Evolutionary conservation across 1,284 basidiomycete genomes (phyloP).

Genomic region (Polyporus tsugae): DNA sequence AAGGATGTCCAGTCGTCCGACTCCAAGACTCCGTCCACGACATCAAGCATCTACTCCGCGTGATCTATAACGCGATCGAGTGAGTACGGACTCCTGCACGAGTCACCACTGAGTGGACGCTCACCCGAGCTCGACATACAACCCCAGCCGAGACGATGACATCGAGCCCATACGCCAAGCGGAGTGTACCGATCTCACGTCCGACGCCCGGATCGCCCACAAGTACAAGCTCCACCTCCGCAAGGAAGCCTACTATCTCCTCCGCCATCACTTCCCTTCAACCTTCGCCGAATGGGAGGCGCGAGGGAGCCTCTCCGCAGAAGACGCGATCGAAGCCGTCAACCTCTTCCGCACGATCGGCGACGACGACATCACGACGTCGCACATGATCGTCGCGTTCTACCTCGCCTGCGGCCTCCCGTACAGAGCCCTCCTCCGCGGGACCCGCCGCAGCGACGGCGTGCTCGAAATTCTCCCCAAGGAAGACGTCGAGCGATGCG

Average conservation of each 20-base stretch:
- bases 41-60: conserved; percentile 1
- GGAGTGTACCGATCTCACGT: not conserved
- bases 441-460: not conserved
- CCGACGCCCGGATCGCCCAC: not conserved
- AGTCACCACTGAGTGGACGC: too few relatives aligned
- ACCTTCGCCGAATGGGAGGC: conserved; percentile 1
- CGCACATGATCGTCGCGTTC: conserved; percentile 2
- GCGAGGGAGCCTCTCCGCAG: not conserved
- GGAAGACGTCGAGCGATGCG: conserved; percentile 3
- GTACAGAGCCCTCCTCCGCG: not conserved
- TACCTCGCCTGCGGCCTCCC: conserved; percentile 3
- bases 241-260: not conserved
- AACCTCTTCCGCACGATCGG: conserved; percentile 11
- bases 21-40: conserved; percentile 5
- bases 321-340: conserved; percentile 5
- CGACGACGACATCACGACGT: conserved; percentile 3
- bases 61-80: conserved; percentile 1
- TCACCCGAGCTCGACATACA: not conserved
- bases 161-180: not conserved
- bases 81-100: not conserved
- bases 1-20: not conserved
- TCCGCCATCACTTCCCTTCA: not conserved
- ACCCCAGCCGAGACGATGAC: not conserved
- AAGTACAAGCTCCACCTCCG: conserved; percentile 2
- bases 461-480: not conserved